Conservation (phyloP, 2,329 filamentous ascomycete species). For the Cordyceps javanica region DNA sequence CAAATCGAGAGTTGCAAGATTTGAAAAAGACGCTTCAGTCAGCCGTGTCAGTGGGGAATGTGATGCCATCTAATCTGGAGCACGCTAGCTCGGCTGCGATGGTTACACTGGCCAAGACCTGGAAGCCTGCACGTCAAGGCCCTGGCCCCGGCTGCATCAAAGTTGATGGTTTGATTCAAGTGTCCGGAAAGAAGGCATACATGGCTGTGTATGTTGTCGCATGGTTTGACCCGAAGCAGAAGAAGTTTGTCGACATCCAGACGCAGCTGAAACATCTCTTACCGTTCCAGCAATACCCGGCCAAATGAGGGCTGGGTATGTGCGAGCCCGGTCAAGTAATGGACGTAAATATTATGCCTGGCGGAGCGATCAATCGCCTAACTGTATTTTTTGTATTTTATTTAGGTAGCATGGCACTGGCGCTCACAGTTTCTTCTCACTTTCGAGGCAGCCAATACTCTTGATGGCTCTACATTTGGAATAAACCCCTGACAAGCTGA, state of each 20-base stretch:
- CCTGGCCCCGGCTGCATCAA: constrained; percentile 46
- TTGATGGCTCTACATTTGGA: background rate
- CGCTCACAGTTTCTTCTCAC: background rate
- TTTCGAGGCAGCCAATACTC: background rate
- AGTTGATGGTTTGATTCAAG: constrained; percentile 49
- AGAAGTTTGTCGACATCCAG: constrained; percentile 35
- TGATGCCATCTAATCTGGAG: background rate
- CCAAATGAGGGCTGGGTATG: background rate
- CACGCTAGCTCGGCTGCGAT: constrained; percentile 17
- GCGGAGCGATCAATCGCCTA: background rate
- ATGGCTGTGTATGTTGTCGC: constrained; percentile 46
- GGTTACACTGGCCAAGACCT: constrained; percentile 37
- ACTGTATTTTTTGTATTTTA: constrained; percentile 3
- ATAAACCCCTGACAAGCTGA: background rate
- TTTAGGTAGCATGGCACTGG: constrained; percentile 9
- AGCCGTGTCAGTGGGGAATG: background rate
- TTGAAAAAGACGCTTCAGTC: constrained; percentile 2
- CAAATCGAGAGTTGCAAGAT: background rate
- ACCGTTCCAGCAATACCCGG: constrained; percentile 32
- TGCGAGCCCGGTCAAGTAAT: background rate
- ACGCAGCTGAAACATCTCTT: constrained; percentile 38
- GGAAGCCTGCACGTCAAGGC: constrained; percentile 35
- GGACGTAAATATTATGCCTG: background rate
- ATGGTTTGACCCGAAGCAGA: constrained; percentile 51
- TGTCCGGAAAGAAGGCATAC: constrained; percentile 39